Evolutionary conservation across 306 rosid genomes (phyloP).

Genomic region (Ormosia semicastrata): DNA sequence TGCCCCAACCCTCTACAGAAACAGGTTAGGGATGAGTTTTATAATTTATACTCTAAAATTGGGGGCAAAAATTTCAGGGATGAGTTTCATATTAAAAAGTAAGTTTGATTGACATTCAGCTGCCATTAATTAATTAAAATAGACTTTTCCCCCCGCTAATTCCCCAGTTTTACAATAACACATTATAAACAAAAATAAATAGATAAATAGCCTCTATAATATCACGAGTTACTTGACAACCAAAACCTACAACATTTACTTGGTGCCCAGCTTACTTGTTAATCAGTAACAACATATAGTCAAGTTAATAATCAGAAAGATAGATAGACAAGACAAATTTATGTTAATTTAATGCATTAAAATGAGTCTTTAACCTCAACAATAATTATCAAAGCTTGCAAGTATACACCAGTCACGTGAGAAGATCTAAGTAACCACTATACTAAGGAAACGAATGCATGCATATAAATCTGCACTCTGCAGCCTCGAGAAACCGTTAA

Average conservation of each 20-base stretch:
- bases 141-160: not conserved
- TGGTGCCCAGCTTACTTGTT: not conserved
- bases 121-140: not conserved
- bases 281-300: not conserved
- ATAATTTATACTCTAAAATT: not conserved
- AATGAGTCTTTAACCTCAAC: not conserved
- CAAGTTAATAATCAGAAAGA: not conserved
- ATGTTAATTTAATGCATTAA: not conserved
- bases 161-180: not conserved
- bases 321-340: not conserved
- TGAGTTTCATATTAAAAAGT: not conserved
- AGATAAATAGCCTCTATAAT: not conserved
- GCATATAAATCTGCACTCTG: not conserved
- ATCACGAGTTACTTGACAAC: not conserved
- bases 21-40: not conserved
- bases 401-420: not conserved
- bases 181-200: not conserved
- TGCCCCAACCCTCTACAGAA: not conserved
- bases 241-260: not conserved
- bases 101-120: not conserved
- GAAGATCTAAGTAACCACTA: not conserved
- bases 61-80: not conserved
- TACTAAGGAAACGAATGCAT: not conserved
- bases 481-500: not conserved
- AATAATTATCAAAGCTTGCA: not conserved